Evolutionary conservation across 176 grass and related monocot genomes (phyloP).

Genomic region (Pontederia paniculata): DNA sequence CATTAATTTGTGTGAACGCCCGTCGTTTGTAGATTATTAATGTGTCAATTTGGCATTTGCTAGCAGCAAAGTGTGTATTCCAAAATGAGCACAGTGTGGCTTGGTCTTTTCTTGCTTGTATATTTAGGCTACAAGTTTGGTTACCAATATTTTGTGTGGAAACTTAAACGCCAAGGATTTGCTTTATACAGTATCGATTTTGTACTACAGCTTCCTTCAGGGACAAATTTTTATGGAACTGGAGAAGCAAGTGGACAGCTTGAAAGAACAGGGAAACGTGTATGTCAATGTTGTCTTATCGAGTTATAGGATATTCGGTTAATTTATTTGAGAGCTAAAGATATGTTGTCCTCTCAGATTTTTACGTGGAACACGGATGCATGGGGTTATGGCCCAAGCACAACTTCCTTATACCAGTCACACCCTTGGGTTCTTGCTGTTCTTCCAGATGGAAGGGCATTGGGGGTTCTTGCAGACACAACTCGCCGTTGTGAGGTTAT

Average conservation of each 20-base stretch:
- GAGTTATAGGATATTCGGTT: background rate
- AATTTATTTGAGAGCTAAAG: background rate
- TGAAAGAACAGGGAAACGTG: conserved; percentile 81
- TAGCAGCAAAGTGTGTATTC: too few relatives aligned
- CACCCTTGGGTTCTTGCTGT: conserved; percentile 93
- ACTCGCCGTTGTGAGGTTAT: conserved; percentile 69
- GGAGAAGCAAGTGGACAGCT: conserved; percentile 88
- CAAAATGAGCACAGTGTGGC: too few relatives aligned
- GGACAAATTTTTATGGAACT: conserved; percentile 82
- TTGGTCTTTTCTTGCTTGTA: too few relatives aligned
- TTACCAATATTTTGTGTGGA: too few relatives aligned
- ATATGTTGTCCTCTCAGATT: conserved; percentile 31
- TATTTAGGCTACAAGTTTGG: too few relatives aligned
- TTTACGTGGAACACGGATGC: conserved; percentile 96
- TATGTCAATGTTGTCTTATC: conserved; percentile 19
- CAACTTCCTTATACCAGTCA: conserved; percentile 83
- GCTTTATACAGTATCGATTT: background rate
- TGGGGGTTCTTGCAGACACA: conserved; percentile 84
- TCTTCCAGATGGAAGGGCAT: conserved; percentile 63
- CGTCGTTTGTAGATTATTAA: too few relatives aligned
- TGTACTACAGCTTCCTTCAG: conserved; percentile 50
- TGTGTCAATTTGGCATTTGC: too few relatives aligned
- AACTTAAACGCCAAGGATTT: too few relatives aligned
- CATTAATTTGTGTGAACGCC: too few relatives aligned
- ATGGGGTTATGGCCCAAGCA: conserved; percentile 74